Base-by-base conservation (phyloP, 768 basidiomycete genomes). In the Panus rudis region DNA sequence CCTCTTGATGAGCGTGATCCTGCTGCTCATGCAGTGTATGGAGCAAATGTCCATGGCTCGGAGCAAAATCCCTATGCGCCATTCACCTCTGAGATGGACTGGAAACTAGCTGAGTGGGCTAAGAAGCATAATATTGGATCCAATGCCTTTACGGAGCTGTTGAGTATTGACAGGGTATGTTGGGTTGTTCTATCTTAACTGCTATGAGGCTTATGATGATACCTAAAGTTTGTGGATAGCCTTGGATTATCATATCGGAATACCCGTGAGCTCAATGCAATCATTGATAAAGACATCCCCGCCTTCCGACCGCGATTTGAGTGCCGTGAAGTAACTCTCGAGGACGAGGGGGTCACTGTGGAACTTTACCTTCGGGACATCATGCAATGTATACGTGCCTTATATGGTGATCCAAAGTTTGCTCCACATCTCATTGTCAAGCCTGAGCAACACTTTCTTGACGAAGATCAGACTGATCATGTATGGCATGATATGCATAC, bases 401-500 rank as follows among this genome's bases (percentile, higher is more conserved):
- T 72, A 0, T 67, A 52, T 32, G 52, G 63, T 0, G 59, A 70
- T 34, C 56, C 63, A 0, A 54, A 68, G 19, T 64, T 64, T 51
- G 44, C 57, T 0, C 41, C 23, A 0, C 49, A 64, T 21, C 54
- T 72, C 0, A 44, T 57, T 2, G 55, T 67, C 40, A 46, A 43
- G 1, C 71, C 69, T 0, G 69, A 70, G 43, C 46, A 52, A 2
- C 69, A 71, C 35, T 73, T 62, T 42, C 23, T 48, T 0, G 65
- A 68, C 43, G 47, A 37, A 0, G 53, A 59, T 6, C 22, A 55
- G 8, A 60, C 35, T 1, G 31, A 43, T 0, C 43, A 60, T 0
- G 14, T 71, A 0, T 72, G 62, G 42, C 49, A 55, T 47, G 70
- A 75, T 34, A 66, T 75, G 63, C 59, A 73, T 31, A 75, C 70